Percentiles rank a stretch among this genome's conserved stretches.
Evolutionary conservation across 2,329 filamentous ascomycete genomes (phyloP).

Genomic region (Metarhizium anisopliae): DNA sequence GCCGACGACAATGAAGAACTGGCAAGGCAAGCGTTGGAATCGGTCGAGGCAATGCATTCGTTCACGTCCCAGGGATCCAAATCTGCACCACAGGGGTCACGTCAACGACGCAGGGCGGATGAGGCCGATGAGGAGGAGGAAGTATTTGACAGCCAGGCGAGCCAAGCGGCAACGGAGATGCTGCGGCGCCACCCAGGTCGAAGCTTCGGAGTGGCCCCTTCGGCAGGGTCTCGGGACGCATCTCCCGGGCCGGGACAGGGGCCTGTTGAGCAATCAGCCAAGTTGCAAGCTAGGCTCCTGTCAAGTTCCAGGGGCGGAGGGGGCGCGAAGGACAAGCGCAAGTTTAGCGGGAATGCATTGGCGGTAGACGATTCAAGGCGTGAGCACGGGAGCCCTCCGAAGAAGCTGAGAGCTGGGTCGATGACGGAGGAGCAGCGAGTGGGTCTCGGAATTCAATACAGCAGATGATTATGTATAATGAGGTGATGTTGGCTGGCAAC

Average conservation of each 20-base stretch:
- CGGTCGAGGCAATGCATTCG: slow-evolving; percentile 38
- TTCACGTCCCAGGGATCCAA: slow-evolving; percentile 16
- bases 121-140: slow-evolving; percentile 32
- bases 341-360: slow-evolving; percentile 29
- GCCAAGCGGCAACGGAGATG: slow-evolving; percentile 67
- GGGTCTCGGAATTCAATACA: slow-evolving; percentile 45
- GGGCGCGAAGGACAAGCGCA: slow-evolving; percentile 37
- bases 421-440: slow-evolving; percentile 30
- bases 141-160: slow-evolving; percentile 66
- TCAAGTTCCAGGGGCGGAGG: slow-evolving; percentile 34
- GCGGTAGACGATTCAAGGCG: slow-evolving; percentile 26
- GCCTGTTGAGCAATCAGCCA: slow-evolving; percentile 33
- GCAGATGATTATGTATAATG: slow-evolving; percentile 11
- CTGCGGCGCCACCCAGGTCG: slow-evolving; percentile 50
- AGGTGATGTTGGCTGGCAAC: no score
- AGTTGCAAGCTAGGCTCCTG: slow-evolving; percentile 43
- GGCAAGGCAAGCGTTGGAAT: slow-evolving; percentile 43
- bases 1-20: slow-evolving; percentile 52
- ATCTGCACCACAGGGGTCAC: slow-evolving; percentile 18
- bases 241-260: slow-evolving; percentile 34
- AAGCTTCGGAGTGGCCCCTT: slow-evolving; percentile 41
- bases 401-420: slow-evolving; percentile 38
- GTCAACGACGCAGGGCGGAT: slow-evolving; percentile 9
- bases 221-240: slow-evolving; percentile 32
- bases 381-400: slow-evolving; percentile 36